Evolutionary conservation across 148 eudicot species (phyloP).

Genomic region (Persicaria tinctoria): DNA sequence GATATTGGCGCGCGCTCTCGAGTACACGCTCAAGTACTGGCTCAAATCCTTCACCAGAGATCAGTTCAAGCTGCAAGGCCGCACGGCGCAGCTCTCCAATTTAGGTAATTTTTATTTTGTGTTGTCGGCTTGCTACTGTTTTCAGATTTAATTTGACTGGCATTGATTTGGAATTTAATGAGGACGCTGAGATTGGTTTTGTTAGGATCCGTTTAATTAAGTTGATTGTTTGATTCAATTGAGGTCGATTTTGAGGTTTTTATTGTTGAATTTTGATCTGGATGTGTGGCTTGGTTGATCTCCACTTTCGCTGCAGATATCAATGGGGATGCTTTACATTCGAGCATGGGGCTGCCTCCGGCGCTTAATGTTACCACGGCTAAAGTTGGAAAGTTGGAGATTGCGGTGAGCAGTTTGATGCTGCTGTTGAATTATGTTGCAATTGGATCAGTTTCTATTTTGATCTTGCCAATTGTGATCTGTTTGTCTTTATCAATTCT

Average conservation of each 20-base stretch:
- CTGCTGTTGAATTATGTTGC: not conserved
- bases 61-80: slow-evolving; percentile 96
- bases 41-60: slow-evolving; percentile 86
- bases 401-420: slow-evolving; percentile 43
- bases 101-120: slow-evolving; percentile 34
- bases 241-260: not conserved
- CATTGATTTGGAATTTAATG: not conserved
- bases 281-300: not conserved
- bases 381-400: slow-evolving; percentile 84
- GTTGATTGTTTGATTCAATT: not conserved
- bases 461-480: slow-evolving; percentile 2
- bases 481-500: not conserved
- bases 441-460: not conserved
- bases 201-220: not conserved
- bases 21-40: slow-evolving; percentile 96
- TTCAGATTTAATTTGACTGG: not conserved
- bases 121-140: slow-evolving; percentile 8
- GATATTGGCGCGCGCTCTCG: slow-evolving; percentile 72
- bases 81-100: slow-evolving; percentile 86
- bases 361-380: slow-evolving; percentile 78
- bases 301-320: slow-evolving; percentile 36
- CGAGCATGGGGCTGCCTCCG: slow-evolving; percentile 88
- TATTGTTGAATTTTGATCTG: not conserved
- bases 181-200: not conserved
- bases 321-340: slow-evolving; percentile 88